These are phyloP conservation scores for Aureobasidium pullulans DNA, from an alignment of 2,329 filamentous ascomycete species.

Conservation along the genomic window DNA sequence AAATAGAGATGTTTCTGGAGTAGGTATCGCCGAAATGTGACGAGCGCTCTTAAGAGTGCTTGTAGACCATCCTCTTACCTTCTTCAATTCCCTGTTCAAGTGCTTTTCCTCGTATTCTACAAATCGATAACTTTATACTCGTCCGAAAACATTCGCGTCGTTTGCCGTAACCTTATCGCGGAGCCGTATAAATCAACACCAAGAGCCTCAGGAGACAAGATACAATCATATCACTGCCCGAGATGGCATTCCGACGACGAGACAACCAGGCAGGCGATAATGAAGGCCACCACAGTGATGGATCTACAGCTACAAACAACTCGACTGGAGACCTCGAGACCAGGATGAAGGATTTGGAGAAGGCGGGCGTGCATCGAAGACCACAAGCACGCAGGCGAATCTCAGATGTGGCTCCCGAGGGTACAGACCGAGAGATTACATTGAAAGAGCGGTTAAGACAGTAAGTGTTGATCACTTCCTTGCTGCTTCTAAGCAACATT, in stretches of 20 bases:
- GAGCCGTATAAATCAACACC: too few species aligned
- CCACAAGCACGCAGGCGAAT: background rate
- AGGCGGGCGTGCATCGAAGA: background rate
- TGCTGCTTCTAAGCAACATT: slow-evolving; percentile 14
- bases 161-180: background rate
- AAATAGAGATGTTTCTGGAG: background rate
- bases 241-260: background rate
- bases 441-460: slow-evolving; percentile 14
- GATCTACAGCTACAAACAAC: background rate
- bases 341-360: slow-evolving; percentile 3
- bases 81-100: background rate
- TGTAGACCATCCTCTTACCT: background rate
- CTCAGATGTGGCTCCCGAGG: background rate
- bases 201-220: background rate
- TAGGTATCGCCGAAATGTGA: background rate
- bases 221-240: background rate
- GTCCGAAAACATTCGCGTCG: background rate
- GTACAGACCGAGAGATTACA: slow-evolving; percentile 7
- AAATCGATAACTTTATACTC: background rate
- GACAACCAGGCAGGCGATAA: background rate
- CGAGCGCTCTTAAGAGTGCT: background rate
- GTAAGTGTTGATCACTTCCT: background rate
- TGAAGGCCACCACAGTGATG: background rate
- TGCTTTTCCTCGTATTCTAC: background rate
- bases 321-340: background rate